Evolutionary conservation across 1,284 basidiomycete species (phyloP).

Genomic region (Psilocybe mexicana): DNA sequence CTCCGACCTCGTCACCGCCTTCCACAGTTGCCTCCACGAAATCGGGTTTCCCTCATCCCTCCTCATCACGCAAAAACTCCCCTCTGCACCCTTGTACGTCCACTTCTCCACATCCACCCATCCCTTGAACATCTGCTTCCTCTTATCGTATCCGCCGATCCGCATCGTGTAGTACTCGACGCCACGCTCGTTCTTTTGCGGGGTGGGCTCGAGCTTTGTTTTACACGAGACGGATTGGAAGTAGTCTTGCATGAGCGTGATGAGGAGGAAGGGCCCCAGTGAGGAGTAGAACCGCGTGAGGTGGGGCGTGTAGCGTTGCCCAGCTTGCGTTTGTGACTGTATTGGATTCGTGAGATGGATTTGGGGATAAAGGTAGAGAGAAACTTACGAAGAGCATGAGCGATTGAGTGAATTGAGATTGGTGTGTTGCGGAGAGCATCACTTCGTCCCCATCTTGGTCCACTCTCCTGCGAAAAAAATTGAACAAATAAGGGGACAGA

Average conservation of each 20-base stretch:
- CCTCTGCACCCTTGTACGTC: conserved; percentile 40
- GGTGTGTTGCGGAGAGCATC: conserved; percentile 44
- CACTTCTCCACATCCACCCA: conserved; percentile 70
- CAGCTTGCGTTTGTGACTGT: conserved; percentile 76
- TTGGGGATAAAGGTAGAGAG: not conserved
- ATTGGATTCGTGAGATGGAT: not conserved
- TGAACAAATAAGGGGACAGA: not conserved
- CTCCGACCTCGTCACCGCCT: conserved; percentile 51
- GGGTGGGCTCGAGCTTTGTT: conserved; percentile 10
- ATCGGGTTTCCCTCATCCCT: conserved; percentile 72
- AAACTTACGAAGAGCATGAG: conserved; percentile 40
- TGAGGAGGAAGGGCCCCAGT: conserved; percentile 51
- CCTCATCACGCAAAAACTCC: conserved; percentile 67
- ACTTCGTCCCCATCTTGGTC: conserved; percentile 58
- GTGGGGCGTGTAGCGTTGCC: conserved; percentile 64
- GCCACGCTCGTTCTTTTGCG: conserved; percentile 11
- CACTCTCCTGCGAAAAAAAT: conserved; percentile 21
- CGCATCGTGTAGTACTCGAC: conserved; percentile 37
- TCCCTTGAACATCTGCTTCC: conserved; percentile 66
- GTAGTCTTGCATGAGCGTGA: conserved; percentile 51
- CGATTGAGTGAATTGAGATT: conserved; percentile 41
- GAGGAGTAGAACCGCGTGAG: conserved; percentile 78
- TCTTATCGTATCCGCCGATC: conserved; percentile 62
- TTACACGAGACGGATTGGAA: conserved; percentile 58
- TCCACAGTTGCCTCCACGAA: conserved; percentile 75